These are phyloP conservation scores for Apiospora marii DNA, from an alignment of 2,329 filamentous ascomycete species.

Conservation along the genomic window DNA sequence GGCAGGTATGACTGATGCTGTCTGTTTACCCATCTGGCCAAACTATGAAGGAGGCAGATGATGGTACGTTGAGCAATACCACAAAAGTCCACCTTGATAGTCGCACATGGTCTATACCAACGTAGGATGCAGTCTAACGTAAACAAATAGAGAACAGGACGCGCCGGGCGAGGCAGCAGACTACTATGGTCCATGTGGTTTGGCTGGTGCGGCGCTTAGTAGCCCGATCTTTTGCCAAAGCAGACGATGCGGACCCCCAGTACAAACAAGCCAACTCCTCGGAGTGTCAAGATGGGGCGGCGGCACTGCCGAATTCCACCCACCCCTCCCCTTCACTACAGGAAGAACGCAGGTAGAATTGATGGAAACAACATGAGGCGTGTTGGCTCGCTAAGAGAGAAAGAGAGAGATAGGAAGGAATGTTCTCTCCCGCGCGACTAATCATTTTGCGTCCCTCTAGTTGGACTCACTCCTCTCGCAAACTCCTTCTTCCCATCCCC, in stretches of 20 bases:
- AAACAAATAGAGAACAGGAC: background rate
- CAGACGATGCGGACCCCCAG: background rate
- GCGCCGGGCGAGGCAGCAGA: too few species aligned
- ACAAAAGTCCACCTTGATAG: too few species aligned
- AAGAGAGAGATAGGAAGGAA: background rate
- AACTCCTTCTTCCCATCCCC: constrained; percentile 1
- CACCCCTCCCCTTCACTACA: background rate
- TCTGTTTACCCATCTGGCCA: too few species aligned
- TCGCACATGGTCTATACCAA: background rate
- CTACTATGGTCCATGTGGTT: background rate
- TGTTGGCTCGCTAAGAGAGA: background rate
- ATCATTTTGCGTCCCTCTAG: background rate
- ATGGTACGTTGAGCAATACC: background rate
- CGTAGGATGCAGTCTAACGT: background rate
- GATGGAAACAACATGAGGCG: background rate
- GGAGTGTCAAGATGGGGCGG: background rate
- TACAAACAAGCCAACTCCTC: background rate
- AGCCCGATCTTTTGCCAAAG: background rate
- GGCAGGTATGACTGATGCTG: too few species aligned
- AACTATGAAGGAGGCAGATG: too few species aligned
- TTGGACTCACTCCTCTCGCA: background rate
- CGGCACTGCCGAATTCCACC: background rate
- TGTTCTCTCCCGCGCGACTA: background rate
- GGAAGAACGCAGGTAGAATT: background rate
- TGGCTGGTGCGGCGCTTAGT: background rate